Conservation (phyloP, 1,139 yeast genomes). For the Saccharomyces hybrid region DNA sequence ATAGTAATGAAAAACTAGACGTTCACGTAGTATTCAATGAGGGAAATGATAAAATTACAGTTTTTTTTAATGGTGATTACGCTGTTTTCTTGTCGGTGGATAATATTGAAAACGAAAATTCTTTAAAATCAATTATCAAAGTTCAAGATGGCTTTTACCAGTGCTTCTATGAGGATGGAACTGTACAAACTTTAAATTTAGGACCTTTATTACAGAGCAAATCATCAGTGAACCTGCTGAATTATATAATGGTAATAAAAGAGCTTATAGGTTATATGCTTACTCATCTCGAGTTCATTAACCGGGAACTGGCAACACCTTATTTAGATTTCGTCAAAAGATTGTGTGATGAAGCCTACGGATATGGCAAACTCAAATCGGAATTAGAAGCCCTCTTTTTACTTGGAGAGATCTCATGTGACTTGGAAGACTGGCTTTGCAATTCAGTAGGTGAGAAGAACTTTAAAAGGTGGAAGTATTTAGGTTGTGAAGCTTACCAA, state of each 20-base stretch:
- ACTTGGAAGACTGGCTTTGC: conserved; percentile 42
- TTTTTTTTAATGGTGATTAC: conserved; percentile 15
- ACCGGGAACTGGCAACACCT: conserved; percentile 12
- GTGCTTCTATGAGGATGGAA: conserved; percentile 13
- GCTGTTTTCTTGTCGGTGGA: conserved; percentile 2
- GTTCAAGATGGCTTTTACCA: conserved; percentile 8
- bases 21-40: conserved; percentile 9
- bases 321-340: conserved; percentile 13
- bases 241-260: conserved; percentile 6
- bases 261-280: conserved; percentile 11
- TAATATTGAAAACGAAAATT: background rate
- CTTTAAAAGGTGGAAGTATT: conserved; percentile 47
- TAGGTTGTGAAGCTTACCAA: conserved; percentile 34
- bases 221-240: conserved; percentile 5
- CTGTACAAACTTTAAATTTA: conserved; percentile 7
- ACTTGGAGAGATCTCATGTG: conserved; percentile 17
- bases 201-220: conserved; percentile 4
- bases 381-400: conserved; percentile 14
- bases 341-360: conserved; percentile 13
- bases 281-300: conserved; percentile 15
- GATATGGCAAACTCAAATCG: conserved; percentile 8
- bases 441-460: conserved; percentile 62
- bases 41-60: conserved; percentile 5
- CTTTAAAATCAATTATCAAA: conserved; percentile 4
- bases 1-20: conserved; percentile 5